Percentiles rank a stretch among this genome's conserved stretches.
These are phyloP conservation scores for Phytophthora sojae DNA, from an alignment of 352 stramenopile genomes.

Conservation along the genomic window DNA sequence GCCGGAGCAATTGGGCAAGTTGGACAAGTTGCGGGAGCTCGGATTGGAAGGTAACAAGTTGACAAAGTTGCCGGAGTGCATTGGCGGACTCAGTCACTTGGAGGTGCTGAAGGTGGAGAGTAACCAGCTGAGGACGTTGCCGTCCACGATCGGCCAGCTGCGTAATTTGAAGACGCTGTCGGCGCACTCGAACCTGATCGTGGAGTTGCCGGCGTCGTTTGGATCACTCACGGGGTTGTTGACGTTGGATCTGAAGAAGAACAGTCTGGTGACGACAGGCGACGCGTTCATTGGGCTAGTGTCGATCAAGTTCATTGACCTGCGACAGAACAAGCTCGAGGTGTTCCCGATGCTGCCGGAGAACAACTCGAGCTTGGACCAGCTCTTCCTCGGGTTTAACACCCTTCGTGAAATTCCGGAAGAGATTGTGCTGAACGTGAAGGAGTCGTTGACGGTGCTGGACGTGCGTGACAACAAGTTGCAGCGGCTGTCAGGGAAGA, in stretches of 20 bases:
- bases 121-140: constrained; percentile 63
- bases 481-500: constrained; percentile 53
- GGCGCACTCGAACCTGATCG: constrained; percentile 70
- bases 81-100: constrained; percentile 52
- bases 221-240: constrained; percentile 48
- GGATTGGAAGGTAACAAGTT: constrained; percentile 75
- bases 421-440: constrained; percentile 52
- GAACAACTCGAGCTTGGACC: constrained; percentile 56
- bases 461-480: constrained; percentile 88
- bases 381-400: constrained; percentile 85
- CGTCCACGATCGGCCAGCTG: constrained; percentile 58
- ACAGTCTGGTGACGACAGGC: constrained; percentile 50
- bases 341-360: constrained; percentile 65
- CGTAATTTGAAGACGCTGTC: constrained; percentile 62
- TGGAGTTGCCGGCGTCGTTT: constrained; percentile 60
- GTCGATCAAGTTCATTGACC: constrained; percentile 68
- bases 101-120: constrained; percentile 72
- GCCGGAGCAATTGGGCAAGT: constrained; percentile 50
- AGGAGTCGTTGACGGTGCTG: constrained; percentile 75
- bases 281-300: constrained; percentile 42
- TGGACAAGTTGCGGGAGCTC: constrained; percentile 72
- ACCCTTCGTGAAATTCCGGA: constrained; percentile 55
- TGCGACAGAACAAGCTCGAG: constrained; percentile 76
- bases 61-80: constrained; percentile 55
- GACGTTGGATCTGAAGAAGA: constrained; percentile 83